Evolutionary conservation across 208 protist genomes (phyloP), one percentile per base, ranked within the genome.

Genomic region (Trypanosoma scelopori): DNA sequence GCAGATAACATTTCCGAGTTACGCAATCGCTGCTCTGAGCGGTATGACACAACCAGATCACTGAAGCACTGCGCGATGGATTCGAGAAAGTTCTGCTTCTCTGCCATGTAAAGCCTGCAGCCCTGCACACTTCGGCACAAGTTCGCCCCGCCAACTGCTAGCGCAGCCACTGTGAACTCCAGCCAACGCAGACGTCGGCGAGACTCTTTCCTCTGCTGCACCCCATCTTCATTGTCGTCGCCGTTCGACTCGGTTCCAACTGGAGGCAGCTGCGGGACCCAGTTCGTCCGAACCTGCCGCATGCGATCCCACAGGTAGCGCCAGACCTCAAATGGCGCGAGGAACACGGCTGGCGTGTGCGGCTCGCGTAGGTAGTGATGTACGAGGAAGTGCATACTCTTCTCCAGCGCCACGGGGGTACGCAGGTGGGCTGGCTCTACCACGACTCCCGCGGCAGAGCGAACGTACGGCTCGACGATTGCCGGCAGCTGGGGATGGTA

Each of bases 51-150:
- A 12, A 81, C 74, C 45, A 95, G 65, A 67, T 92, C 85, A 22
- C 82, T 87, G 73, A 95, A 93, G 59, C 86, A 93, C 76, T 95
- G 89, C 20, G 86, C 82, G 46, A 93, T 89, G 55, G 86, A 93
- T 67, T 95, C 85, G 0, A 93, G 59, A 55, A 93, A 95, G 39
- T 90, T 82, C 64, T 86, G 81, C 74, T 95, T 95, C 47, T 92
- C 79, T 53, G 77, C 76, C 66, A 90, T 75, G 52, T 85, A 94
- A 16, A 69, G 70, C 25, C 61, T 49, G 63, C 88, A 92, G 12
- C 83, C 84, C 9, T 74, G 63, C 13, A 69, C 55, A 13, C 73
- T 86, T 61, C 82, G 76, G 65, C 85, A 94, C 49, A 89, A 76
- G 55, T 85, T 82, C 12, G 79, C 85, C 12, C 69, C 81, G 25